A percentile compares a stretch with the other conserved stretches of the same genome.
These are phyloP conservation scores for Fusarium fracticaudum DNA, from an alignment of 2,329 filamentous ascomycete genomes.

Conservation along the genomic window DNA sequence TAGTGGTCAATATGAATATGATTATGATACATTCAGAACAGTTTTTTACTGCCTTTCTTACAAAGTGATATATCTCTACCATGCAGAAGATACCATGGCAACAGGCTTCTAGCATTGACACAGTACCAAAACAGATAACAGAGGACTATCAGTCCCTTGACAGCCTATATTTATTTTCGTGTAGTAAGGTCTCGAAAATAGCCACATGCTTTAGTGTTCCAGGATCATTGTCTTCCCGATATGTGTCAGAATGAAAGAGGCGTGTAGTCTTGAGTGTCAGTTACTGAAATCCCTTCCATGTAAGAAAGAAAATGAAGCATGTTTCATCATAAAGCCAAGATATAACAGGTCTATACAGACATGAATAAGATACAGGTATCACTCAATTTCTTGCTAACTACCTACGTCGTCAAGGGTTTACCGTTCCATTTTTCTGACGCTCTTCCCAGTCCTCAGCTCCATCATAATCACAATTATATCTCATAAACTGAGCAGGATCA, in stretches of 20 bases:
- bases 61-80: not conserved
- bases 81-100: not conserved
- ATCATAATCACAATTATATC: slow-evolving; percentile 35
- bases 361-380: not conserved
- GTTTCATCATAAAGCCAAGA: not conserved
- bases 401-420: not conserved
- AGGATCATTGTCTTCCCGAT: not conserved
- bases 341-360: not conserved
- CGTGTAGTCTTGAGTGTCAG: not conserved
- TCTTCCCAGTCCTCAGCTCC: slow-evolving; percentile 34
- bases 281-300: rapidly evolving
- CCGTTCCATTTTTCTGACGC: slow-evolving; percentile 17
- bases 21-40: not conserved
- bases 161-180: too few relatives aligned
- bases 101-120: too few relatives aligned
- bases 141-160: too few relatives aligned
- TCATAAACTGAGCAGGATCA: slow-evolving; percentile 35
- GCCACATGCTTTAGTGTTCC: not conserved
- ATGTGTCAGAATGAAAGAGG: not conserved
- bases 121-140: not conserved
- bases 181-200: not conserved
- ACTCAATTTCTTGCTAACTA: not conserved
- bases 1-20: not conserved
- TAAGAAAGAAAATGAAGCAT: too few relatives aligned
- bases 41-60: not conserved